These are phyloP conservation scores for Euphorbia lathyris DNA, from an alignment of 345 rosid genomes.

Conservation along the genomic window DNA sequence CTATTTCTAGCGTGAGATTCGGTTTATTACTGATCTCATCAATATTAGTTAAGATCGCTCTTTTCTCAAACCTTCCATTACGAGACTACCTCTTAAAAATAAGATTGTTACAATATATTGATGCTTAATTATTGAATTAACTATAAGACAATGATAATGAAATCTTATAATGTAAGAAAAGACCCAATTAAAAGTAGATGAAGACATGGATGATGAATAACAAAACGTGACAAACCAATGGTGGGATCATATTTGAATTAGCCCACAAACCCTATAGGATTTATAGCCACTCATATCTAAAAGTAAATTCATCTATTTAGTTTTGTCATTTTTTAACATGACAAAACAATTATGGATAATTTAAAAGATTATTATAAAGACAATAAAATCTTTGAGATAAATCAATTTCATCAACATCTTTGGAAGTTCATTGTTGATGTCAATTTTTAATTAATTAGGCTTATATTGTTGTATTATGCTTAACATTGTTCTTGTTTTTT, in stretches of 20 bases:
- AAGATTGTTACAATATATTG: no score
- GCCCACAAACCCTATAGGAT: conserved; percentile 11
- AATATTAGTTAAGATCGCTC: no score
- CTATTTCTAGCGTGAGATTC: no score
- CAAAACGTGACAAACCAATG: background rate
- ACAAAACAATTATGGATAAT: background rate
- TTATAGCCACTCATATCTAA: background rate
- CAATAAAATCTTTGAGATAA: background rate
- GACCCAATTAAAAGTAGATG: background rate
- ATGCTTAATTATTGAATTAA: no score
- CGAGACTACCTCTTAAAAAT: no score
- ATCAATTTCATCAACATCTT: background rate
- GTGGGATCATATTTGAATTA: conserved; percentile 28
- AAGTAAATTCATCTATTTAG: background rate
- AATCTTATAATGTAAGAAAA: background rate
- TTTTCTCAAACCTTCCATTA: no score
- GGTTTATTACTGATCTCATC: no score
- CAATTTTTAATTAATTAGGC: background rate
- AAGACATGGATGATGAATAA: conserved; percentile 18
- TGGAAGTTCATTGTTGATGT: background rate
- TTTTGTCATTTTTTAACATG: background rate
- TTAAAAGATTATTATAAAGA: background rate
- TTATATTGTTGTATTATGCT: no score
- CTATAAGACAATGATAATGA: background rate
- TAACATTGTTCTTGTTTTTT: no score